Conservation (phyloP, 2,329 filamentous ascomycete genomes). For the Pseudogymnoascus sp. region DNA sequence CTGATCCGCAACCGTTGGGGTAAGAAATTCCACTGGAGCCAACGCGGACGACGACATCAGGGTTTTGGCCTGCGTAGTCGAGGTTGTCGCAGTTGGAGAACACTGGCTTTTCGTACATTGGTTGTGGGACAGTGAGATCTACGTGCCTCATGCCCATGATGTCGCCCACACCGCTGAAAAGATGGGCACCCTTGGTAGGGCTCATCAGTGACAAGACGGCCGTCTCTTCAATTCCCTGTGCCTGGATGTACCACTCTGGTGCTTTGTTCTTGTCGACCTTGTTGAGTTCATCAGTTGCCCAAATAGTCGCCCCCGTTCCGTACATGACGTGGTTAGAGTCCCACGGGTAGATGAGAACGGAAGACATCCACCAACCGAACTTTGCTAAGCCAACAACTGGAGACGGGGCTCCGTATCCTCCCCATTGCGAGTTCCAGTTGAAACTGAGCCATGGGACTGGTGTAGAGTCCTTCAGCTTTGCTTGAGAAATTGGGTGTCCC, state of each 20-base stretch:
- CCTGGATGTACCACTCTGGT: slow-evolving; percentile 16
- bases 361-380: slow-evolving; percentile 2
- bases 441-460: slow-evolving; percentile 17
- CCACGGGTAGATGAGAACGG: neutral
- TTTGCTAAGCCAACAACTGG: slow-evolving; percentile 15
- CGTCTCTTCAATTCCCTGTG: slow-evolving; percentile 23
- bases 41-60: slow-evolving; percentile 11
- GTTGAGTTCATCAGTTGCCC: slow-evolving; percentile 4
- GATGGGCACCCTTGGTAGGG: slow-evolving; percentile 15
- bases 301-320: neutral
- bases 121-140: slow-evolving; percentile 15
- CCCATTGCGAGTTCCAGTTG: slow-evolving; percentile 13
- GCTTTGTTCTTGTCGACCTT: slow-evolving; percentile 11
- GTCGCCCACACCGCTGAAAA: slow-evolving; percentile 22
- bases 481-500: slow-evolving; percentile 18
- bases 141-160: slow-evolving; percentile 20
- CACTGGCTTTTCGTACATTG: slow-evolving; percentile 15
- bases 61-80: slow-evolving; percentile 22
- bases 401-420: slow-evolving; percentile 17
- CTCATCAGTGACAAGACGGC: slow-evolving; percentile 17
- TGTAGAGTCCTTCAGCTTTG: slow-evolving; percentile 12
- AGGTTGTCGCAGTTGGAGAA: slow-evolving; percentile 18
- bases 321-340: neutral
- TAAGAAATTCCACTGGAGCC: slow-evolving; percentile 12
- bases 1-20: slow-evolving; percentile 11